Conservation (phyloP, 2,329 filamentous ascomycete genomes). For the Stagonosporopsis chrysanthemi region DNA sequence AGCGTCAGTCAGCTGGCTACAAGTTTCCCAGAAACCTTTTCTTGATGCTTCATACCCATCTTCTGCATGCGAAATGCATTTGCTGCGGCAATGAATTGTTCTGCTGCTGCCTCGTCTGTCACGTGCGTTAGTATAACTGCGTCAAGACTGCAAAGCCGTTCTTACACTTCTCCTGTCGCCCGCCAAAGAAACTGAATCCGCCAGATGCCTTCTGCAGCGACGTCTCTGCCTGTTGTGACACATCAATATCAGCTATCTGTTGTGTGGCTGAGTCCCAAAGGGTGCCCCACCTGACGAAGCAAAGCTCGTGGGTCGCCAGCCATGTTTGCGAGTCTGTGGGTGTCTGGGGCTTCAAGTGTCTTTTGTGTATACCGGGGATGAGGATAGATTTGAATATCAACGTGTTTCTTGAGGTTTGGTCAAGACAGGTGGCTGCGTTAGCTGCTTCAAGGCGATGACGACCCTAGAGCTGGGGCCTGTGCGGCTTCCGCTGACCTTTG, state of each 20-base stretch:
- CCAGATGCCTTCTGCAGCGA: conserved; percentile 73
- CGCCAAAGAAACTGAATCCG: conserved; percentile 90
- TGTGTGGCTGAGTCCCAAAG: conserved; percentile 40
- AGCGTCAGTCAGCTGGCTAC: conserved; percentile 13
- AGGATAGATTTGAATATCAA: conserved; percentile 12
- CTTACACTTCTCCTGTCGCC: conserved; percentile 78
- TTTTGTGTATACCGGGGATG: background rate
- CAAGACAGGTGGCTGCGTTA: conserved; percentile 46
- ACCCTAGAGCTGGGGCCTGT: conserved; percentile 33
- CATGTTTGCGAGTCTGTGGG: conserved; percentile 36
- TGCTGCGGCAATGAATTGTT: conserved; percentile 85
- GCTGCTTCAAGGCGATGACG: conserved; percentile 43
- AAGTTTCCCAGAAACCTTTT: background rate
- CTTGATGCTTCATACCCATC: conserved; percentile 65
- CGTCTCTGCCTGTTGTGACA: conserved; percentile 78
- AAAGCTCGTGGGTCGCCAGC: conserved; percentile 48
- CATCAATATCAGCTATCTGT: conserved; percentile 38
- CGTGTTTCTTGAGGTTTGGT: conserved; percentile 28
- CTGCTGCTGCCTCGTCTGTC: conserved; percentile 77
- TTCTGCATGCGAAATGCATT: conserved; percentile 92
- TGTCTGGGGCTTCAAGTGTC: background rate
- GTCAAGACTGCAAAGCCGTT: background rate
- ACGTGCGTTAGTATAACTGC: conserved; percentile 28
- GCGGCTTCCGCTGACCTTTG: conserved; percentile 31
- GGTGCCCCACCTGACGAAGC: conserved; percentile 48